Conservation (phyloP, 495 filamentous ascomycete genomes). For the Aspergillus cavernicola region DNA sequence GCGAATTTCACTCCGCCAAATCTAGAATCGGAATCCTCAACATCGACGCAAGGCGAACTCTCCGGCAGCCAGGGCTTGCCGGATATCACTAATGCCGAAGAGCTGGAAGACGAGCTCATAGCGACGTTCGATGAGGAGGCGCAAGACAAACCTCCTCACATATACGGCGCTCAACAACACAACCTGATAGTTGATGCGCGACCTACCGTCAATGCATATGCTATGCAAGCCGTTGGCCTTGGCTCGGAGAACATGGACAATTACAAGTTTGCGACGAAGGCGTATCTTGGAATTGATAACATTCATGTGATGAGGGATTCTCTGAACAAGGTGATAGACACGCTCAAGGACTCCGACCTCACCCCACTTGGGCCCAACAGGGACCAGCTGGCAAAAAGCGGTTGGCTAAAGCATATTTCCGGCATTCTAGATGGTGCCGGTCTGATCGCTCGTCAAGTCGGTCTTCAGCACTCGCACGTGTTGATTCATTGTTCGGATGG, state of each 20-base stretch:
- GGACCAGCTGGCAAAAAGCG: slow-evolving; percentile 76
- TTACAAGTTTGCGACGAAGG: slow-evolving; percentile 88
- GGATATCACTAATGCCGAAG: slow-evolving; percentile 55
- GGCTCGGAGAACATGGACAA: slow-evolving; percentile 98
- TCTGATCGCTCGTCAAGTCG: slow-evolving; percentile 83
- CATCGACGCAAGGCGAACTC: slow-evolving; percentile 55
- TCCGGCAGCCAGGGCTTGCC: slow-evolving; percentile 37
- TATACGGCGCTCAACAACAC: slow-evolving; percentile 91
- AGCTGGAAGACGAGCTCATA: slow-evolving; percentile 70
- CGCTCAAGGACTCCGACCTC: slow-evolving; percentile 89
- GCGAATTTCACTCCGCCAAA: slow-evolving; percentile 37
- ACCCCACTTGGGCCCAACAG: slow-evolving; percentile 78
- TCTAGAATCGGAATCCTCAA: slow-evolving; percentile 52
- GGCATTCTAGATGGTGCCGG: slow-evolving; percentile 79
- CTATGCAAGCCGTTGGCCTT: slow-evolving; percentile 91
- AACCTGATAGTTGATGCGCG: slow-evolving; percentile 97
- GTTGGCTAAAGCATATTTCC: slow-evolving; percentile 88
- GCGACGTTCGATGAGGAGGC: slow-evolving; percentile 36
- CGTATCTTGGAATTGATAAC: slow-evolving; percentile 96
- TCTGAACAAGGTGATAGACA: slow-evolving; percentile 80
- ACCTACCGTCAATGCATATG: slow-evolving; percentile 90
- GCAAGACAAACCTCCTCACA: slow-evolving; percentile 46
- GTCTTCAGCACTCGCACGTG: slow-evolving; percentile 88
- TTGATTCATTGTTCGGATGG: slow-evolving; percentile 98
- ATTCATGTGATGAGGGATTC: slow-evolving; percentile 98